Evolutionary conservation across 345 rosid genomes (phyloP).

Genomic region (Linum trigynum): DNA sequence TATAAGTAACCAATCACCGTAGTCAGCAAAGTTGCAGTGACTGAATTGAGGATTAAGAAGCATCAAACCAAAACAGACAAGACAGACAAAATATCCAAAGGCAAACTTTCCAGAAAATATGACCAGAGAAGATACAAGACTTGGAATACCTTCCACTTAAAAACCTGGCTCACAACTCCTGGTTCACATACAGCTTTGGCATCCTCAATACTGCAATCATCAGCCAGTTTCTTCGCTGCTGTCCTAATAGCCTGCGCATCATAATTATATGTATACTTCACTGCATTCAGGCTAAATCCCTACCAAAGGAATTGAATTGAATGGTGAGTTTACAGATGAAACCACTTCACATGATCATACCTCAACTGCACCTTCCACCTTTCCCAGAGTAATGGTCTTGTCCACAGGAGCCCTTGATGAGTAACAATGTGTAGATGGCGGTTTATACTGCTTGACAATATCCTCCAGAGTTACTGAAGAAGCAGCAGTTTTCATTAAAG

Average conservation of each 20-base stretch:
- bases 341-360: slow-evolving; percentile 24
- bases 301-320: not conserved
- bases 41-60: not conserved
- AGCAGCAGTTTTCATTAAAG: slow-evolving; percentile 39
- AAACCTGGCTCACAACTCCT: slow-evolving; percentile 51
- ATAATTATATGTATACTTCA: not conserved
- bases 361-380: slow-evolving; percentile 73
- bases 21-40: slow-evolving; percentile 4
- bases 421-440: slow-evolving; percentile 41
- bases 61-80: not conserved
- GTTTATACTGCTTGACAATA: slow-evolving; percentile 35
- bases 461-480: slow-evolving; percentile 51
- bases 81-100: not conserved
- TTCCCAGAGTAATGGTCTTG: slow-evolving; percentile 62
- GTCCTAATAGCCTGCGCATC: slow-evolving; percentile 59
- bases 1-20: slow-evolving; percentile 27
- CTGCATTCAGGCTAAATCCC: not conserved
- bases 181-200: slow-evolving; percentile 86
- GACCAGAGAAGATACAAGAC: not conserved
- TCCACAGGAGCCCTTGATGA: slow-evolving; percentile 41
- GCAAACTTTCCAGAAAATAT: not conserved
- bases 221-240: slow-evolving; percentile 63
- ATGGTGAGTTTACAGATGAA: not conserved
- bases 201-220: slow-evolving; percentile 63
- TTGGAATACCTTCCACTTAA: slow-evolving; percentile 70